Evolutionary conservation across 2,329 filamentous ascomycete species (phyloP), one percentile per base, ranked within the genome.

Genomic region (Aspergillus latus): DNA sequence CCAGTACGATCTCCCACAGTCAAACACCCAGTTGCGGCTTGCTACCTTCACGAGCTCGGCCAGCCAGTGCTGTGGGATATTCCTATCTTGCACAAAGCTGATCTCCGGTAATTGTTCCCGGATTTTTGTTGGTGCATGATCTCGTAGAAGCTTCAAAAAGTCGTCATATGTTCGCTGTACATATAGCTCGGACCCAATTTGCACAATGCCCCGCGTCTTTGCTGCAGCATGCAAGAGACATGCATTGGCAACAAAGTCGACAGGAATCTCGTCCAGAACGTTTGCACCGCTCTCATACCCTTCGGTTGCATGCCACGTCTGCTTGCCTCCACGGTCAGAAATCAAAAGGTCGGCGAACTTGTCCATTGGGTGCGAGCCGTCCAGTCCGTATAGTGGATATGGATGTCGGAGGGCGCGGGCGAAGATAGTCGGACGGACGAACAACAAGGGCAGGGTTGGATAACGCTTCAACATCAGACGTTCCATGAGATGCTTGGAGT

Each of bases 1-100:
- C 69, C 69, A 71, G 49, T 69, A 70, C 6, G 68, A 71, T 34
- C 66, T 59, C 8, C 69, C 65, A 47, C 69, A 71, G 49, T 71
- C 67, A 54, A 71, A 71, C 6, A 64, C 4, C 69, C 69, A 71
- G 49, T 71, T 66, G 1, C 69, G 64, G 10, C 67, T 68, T 10
- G 64, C 66, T 6, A 69, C 68, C 46, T 63, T 66, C n/a, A 71
- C 68, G 46, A 71, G 56, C 44, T 71, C 69, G 4, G 69, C 69
- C 30, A 71, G 61, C 29, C 70, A 65, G 10, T 64, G 66, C 44
- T 71, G 69, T 5, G 61, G 64, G 4, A 51, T 62, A 49, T 40
- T 60, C n/a, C 46, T 59, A 36, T 71, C 67, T 40, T 69, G 57
- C 6, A 68, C 69, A 36, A 70, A 71, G 4, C 66, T 34, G 3